Base-by-base conservation (phyloP, 2,329 filamentous ascomycete species). In the Coleophoma cylindrospora region DNA sequence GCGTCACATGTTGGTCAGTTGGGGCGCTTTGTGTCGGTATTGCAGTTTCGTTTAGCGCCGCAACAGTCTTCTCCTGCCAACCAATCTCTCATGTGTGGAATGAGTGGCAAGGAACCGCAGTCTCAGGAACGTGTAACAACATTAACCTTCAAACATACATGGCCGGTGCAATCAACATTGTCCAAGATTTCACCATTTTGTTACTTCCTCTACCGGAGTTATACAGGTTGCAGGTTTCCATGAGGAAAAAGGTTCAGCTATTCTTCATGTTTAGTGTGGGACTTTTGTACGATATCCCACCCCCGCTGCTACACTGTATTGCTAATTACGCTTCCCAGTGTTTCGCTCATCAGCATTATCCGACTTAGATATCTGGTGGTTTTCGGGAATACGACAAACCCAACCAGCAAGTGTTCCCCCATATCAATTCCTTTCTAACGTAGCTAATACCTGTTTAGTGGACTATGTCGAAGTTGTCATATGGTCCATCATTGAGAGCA, bases 61-160 rank as follows among this genome's bases (percentile, higher is more conserved):
- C 19, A 3, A 19, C 19, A 19, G 19, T 40, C 14, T 40, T 40
- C 37, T 72, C 79, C 50, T 81, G 77, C 59, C 61, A 56, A 2
- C 79, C 79, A 0, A 64, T 81, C 19, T 63, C 61, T 12, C 73
- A 70, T 49, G 76, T 73, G 59, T 83, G 80, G 80, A 66, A 61
- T 0, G 65, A 64, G 15, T 83, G 78, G 76, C 70, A 75, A 36
- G 69, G 70, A 1, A 61, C 70, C 46, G 66, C 72, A 32, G 5
- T 61, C 0, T 77, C 78, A 1, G 62, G 52, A 1, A 10, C 11
- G 11, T 83, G 80, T 53, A 60, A 75, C 32, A 66, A 76, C 50
- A 64, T 74, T 52, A 77, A 76, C 49, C 63, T 66, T 3, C 66
- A 79, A 3, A 70, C 66, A 0, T 80, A 74, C 72, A 68, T 72